Evolutionary conservation across 176 grass and related monocot genomes (phyloP).

Genomic region (Zea luxurians): DNA sequence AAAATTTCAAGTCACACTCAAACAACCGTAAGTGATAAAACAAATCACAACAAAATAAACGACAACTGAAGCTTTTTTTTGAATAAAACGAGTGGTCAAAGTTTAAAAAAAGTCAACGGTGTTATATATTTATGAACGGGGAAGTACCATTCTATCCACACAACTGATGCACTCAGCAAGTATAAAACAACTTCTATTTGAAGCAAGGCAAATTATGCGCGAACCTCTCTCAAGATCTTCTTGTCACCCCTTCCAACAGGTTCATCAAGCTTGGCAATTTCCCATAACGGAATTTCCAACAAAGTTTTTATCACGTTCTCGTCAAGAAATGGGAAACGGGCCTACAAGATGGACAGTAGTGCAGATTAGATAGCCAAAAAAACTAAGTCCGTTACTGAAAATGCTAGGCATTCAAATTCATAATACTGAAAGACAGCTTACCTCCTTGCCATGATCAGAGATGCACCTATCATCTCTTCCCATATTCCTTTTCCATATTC

Average conservation of each 20-base stretch:
- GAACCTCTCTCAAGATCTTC: conserved; percentile 97
- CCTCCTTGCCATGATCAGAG: conserved; percentile 93
- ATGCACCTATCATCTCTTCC: conserved; percentile 96
- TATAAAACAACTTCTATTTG: not conserved
- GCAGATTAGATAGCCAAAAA: conserved; percentile 9
- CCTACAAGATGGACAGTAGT: conserved; percentile 36
- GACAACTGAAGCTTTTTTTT: too few relatives aligned
- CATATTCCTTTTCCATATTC: conserved; percentile 99
- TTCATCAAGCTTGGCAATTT: conserved; percentile 76
- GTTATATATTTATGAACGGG: too few relatives aligned
- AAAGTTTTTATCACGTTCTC: conserved; percentile 77
- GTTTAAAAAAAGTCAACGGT: too few relatives aligned
- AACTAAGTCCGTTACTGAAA: not conserved
- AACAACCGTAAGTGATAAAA: too few relatives aligned
- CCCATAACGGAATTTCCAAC: conserved; percentile 82
- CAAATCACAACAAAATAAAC: too few relatives aligned
- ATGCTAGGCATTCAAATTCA: not conserved
- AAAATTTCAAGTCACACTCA: too few relatives aligned
- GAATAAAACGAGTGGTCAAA: too few relatives aligned
- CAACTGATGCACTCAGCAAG: not conserved
- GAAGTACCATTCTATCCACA: not conserved
- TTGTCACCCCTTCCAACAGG: conserved; percentile 83
- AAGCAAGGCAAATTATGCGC: conserved; percentile 11
- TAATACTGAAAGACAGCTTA: conserved; percentile 31
- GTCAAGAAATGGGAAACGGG: conserved; percentile 90